phyloP scores from a whole-genome alignment of 2,329 filamentous ascomycete species.

The Ploettnerulaceae sp. region DNA sequence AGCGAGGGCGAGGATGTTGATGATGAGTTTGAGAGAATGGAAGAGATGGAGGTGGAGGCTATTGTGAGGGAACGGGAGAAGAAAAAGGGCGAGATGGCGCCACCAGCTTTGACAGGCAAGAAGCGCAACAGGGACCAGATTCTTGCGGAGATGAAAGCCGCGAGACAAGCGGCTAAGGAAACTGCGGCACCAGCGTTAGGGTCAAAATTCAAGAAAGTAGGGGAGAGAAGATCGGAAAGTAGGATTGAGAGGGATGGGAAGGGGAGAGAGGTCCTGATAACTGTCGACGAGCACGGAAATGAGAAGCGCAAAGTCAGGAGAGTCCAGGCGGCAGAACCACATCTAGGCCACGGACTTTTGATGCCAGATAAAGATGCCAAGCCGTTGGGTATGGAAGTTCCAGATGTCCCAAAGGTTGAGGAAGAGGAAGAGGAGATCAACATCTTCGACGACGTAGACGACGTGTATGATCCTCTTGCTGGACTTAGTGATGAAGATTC shows the following conservation, averaged over 20 bases:
- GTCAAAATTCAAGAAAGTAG: constrained; percentile 61
- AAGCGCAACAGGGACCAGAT: constrained; percentile 64
- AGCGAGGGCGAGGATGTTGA: constrained; percentile 49
- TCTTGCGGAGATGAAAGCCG: constrained; percentile 60
- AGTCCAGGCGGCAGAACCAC: constrained; percentile 39
- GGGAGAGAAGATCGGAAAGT: constrained; percentile 47
- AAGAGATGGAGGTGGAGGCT: constrained; percentile 49
- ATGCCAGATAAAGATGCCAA: constrained; percentile 51
- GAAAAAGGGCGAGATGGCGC: constrained; percentile 59
- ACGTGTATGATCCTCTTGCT: constrained; percentile 64
- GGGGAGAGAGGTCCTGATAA: constrained; percentile 60
- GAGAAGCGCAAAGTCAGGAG: constrained; percentile 62
- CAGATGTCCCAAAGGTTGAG: constrained; percentile 46
- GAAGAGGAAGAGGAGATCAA: constrained; percentile 53
- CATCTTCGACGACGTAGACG: constrained; percentile 62
- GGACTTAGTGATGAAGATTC: constrained; percentile 44
- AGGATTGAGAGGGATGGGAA: constrained; percentile 57
- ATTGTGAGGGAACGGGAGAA: constrained; percentile 42
- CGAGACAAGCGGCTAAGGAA: constrained; percentile 53
- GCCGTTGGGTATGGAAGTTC: constrained; percentile 62
- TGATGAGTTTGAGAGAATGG: constrained; percentile 58
- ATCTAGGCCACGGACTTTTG: constrained; percentile 40
- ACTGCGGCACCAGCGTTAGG: constrained; percentile 48
- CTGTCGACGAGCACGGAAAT: constrained; percentile 60
- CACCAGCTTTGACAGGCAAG: constrained; percentile 48